Percentiles rank a stretch among this genome's conserved stretches.
Conservation (phyloP, 202 grass and related monocot species). For the Digitaria exilis region DNA sequence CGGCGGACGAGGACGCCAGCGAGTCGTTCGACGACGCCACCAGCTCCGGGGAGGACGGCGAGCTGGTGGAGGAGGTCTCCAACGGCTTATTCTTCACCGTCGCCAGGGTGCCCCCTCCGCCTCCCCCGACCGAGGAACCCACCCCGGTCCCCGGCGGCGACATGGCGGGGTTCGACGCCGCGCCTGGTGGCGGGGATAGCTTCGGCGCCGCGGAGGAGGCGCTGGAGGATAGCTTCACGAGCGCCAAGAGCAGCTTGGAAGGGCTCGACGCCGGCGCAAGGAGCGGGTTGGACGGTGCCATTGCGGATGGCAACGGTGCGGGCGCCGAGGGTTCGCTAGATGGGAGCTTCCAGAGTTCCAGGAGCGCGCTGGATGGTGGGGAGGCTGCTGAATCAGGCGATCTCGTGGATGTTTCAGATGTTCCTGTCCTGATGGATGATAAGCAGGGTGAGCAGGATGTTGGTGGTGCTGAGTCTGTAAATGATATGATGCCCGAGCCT, state of each 20-base stretch:
- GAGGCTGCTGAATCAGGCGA: conserved; percentile 11
- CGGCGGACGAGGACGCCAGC: conserved; percentile 26
- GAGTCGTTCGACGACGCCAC: conserved; percentile 40
- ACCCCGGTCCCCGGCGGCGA: neutral
- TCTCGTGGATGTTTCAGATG: conserved; percentile 12
- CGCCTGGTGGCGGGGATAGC: conserved; percentile 24
- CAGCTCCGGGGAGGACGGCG: conserved; percentile 33
- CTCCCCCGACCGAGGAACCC: neutral
- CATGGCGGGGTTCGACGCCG: neutral
- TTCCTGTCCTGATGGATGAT: neutral
- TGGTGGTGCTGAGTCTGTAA: conserved; percentile 7
- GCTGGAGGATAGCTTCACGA: neutral
- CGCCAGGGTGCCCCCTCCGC: conserved; percentile 40
- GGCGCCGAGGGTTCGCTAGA: conserved; percentile 16
- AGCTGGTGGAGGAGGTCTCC: conserved; percentile 43
- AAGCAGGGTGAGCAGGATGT: conserved; percentile 10
- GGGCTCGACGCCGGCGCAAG: conserved; percentile 13
- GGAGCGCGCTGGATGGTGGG: conserved; percentile 20
- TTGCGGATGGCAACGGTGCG: neutral
- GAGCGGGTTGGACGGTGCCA: conserved; percentile 1
- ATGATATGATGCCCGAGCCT: neutral
- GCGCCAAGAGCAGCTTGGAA: conserved; percentile 5
- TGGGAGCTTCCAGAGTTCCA: conserved; percentile 40
- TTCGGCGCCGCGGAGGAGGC: conserved; percentile 17
- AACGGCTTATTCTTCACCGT: conserved; percentile 54